Conservation (phyloP, 352 stramenopile species). For the Poterioochromonas sp. region DNA sequence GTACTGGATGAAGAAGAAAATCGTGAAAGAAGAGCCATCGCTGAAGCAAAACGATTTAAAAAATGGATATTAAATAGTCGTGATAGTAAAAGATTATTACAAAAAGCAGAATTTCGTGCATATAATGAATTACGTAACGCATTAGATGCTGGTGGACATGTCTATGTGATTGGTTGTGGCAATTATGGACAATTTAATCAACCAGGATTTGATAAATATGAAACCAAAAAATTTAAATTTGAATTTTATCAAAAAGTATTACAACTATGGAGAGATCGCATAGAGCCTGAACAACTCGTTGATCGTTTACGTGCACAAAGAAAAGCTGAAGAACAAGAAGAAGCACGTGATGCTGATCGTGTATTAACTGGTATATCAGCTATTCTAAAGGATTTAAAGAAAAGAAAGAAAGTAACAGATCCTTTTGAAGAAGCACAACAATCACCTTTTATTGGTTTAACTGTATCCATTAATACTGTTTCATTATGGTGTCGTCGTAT, state of each 20-base stretch:
- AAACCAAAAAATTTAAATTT: slow-evolving; percentile 42
- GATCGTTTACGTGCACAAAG: slow-evolving; percentile 32
- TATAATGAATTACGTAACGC: slow-evolving; percentile 68
- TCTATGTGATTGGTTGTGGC: slow-evolving; percentile 78
- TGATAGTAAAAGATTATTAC: slow-evolving; percentile 44
- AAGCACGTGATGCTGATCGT: slow-evolving; percentile 20
- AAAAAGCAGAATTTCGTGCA: slow-evolving; percentile 56
- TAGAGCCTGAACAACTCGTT: slow-evolving; percentile 35
- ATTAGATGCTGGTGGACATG: slow-evolving; percentile 75
- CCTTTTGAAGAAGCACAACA: slow-evolving; percentile 52
- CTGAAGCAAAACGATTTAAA: slow-evolving; percentile 54
- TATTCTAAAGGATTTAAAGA: slow-evolving; percentile 9
- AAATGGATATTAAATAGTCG: slow-evolving; percentile 21
- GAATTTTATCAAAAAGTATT: slow-evolving; percentile 42
- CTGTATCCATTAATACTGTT: slow-evolving; percentile 72
- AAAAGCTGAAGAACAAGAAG: slow-evolving; percentile 37
- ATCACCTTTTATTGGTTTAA: slow-evolving; percentile 56
- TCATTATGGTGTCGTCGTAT: slow-evolving; percentile 74
- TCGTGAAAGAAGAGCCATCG: slow-evolving; percentile 60
- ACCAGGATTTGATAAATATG: slow-evolving; percentile 46
- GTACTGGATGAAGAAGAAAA: slow-evolving; percentile 76
- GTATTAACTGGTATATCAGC: background rate
- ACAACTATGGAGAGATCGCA: slow-evolving; percentile 30
- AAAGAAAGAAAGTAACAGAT: slow-evolving; percentile 39
- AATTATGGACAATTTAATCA: slow-evolving; percentile 62